phyloP scores from a whole-genome alignment of 176 grass and related monocot species.

The Rhynchospora breviuscula region DNA sequence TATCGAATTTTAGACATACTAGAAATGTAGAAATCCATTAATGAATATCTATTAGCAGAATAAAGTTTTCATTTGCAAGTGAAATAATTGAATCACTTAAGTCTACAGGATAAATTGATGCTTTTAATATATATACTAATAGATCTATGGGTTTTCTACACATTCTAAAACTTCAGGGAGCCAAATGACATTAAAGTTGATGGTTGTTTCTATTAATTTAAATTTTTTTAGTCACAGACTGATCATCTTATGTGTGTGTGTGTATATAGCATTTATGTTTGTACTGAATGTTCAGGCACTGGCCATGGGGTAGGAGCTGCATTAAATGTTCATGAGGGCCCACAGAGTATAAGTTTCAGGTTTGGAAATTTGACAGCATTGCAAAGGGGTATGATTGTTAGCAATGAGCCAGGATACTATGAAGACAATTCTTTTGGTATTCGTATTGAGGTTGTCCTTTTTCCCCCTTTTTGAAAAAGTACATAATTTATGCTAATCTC shows the following conservation, averaged over 20 bases:
- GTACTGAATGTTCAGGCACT: constrained; percentile 55
- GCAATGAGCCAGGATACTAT: constrained; percentile 98
- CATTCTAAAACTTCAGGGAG: neutral
- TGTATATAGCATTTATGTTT: constrained; percentile 28
- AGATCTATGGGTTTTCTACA: neutral
- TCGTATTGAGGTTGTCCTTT: constrained; percentile 73
- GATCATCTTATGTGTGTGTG: neutral
- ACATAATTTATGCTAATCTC: neutral
- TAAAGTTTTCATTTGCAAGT: neutral
- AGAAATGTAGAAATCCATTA: neutral
- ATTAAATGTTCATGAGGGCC: constrained; percentile 93
- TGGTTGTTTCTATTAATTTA: neutral
- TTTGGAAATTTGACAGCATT: constrained; percentile 85
- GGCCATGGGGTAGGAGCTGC: constrained; percentile 98
- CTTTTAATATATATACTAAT: neutral
- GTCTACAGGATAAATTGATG: neutral
- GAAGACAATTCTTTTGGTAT: constrained; percentile 95
- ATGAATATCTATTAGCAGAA: neutral
- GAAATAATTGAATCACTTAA: neutral
- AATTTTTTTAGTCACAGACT: neutral
- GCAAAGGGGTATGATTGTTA: constrained; percentile 95
- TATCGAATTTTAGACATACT: neutral
- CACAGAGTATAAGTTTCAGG: constrained; percentile 92
- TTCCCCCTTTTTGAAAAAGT: neutral
- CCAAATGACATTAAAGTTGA: neutral